A percentile compares a stretch with the other conserved stretches of the same genome.
Conservation (phyloP, 108 stramenopile species). For the Cylindrotheca closterium region DNA sequence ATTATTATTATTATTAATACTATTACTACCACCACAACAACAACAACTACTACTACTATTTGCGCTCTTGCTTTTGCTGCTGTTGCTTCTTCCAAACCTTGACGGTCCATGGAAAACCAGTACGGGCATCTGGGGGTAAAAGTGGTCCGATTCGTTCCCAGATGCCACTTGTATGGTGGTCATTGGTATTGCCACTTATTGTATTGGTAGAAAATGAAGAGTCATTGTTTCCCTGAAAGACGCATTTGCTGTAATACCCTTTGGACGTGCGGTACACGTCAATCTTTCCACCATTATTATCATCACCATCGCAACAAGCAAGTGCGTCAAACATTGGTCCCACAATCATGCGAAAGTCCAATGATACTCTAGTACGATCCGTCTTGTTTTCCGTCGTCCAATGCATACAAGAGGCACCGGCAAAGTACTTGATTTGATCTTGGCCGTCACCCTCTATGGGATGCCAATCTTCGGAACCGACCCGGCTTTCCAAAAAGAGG, state of each 20-base stretch:
- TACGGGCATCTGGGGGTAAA: constrained; percentile 32
- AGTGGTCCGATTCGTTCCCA: constrained; percentile 34
- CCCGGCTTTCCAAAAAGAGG: constrained; percentile 56
- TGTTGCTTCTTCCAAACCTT: constrained; percentile 42
- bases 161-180: background rate
- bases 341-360: constrained; percentile 65
- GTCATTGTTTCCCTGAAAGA: background rate
- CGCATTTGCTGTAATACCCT: constrained; percentile 49
- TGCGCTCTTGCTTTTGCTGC: no score
- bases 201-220: background rate
- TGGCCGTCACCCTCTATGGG: constrained; percentile 39
- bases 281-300: constrained; percentile 28
- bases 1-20: no score
- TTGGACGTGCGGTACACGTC: constrained; percentile 41
- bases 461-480: constrained; percentile 62
- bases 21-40: no score
- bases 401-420: constrained; percentile 56
- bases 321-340: constrained; percentile 43
- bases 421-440: constrained; percentile 52
- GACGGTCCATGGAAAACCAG: constrained; percentile 56
- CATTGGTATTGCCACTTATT: background rate
- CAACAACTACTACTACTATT: no score
- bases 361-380: constrained; percentile 47
- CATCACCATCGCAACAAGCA: constrained; percentile 29
- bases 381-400: constrained; percentile 69